Base-by-base conservation (phyloP, 2,329 filamentous ascomycete genomes). In the Colletotrichum musicola region DNA sequence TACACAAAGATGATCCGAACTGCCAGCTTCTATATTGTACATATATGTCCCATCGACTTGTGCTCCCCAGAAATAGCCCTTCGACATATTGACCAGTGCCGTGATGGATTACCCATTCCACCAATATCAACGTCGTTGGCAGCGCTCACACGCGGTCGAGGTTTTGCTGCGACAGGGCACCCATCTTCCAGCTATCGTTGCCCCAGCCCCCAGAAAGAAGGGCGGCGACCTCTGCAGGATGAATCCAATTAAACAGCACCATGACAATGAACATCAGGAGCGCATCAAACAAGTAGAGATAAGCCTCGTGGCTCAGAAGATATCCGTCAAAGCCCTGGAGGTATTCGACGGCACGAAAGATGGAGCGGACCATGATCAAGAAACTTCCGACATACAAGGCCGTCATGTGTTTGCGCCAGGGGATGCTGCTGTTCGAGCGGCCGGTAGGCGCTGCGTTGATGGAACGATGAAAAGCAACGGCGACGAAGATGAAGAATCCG, bases 401-500 rank as follows among this genome's bases (percentile, higher is more conserved):
- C 1, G 53, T 64, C 14, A 79, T 69, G 14, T 77, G 74, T 62
- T 71, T 79, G 76, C 44, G 76, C 79, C 70, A 77, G 47, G 72
- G 82, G 1, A 74, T 73, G 1, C 68, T 42, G 20, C 72, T 72
- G 10, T 66, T 62, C 0, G 73, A 73, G 47, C 22, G 77, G 3
- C 53, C 51, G 0, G 74, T 79, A 0, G 72, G 74, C 10, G 67
- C 61, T 18, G 55, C 56, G n/a, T 56, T 66, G 63, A 78, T 74
- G 13, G 76, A 73, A 1, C 71, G 55, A 67, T 88, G 83, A 74
- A 88, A 88, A 0, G 84, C 71, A 3, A 81, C 72, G 0, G 85
- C 81, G 0, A 83, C 79, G 2, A 83, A 55, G 42, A 88, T 77
- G 72, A 90, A 90, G 62, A 88, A 77, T 1, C 80, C 79, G 61